phyloP scores from a whole-genome alignment of 176 grass and related monocot species.

The Ensete glaucum region DNA sequence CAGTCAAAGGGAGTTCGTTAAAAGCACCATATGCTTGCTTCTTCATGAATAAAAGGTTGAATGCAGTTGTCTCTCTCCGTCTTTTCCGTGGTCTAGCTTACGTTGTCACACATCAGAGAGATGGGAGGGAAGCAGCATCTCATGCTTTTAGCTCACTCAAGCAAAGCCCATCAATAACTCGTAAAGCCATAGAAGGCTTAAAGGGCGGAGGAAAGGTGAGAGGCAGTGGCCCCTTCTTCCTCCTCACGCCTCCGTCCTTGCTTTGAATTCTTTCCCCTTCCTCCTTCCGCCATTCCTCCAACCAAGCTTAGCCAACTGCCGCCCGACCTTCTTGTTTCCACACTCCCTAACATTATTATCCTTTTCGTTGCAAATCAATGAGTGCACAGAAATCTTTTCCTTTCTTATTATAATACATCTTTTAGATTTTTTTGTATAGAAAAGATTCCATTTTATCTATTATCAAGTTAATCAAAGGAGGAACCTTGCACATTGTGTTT shows the following conservation, averaged over 20 bases:
- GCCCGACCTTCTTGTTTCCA: no score
- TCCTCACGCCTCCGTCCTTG: neutral
- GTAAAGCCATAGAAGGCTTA: neutral
- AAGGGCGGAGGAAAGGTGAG: neutral
- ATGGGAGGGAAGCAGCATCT: slow-evolving; percentile 25
- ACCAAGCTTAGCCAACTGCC: neutral
- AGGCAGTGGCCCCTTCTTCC: neutral
- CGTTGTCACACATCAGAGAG: neutral
- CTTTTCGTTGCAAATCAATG: no score
- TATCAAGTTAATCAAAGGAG: no score
- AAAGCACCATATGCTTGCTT: slow-evolving; percentile 20
- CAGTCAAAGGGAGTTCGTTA: neutral
- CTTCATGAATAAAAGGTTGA: slow-evolving; percentile 6
- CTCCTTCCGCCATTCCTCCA: neutral
- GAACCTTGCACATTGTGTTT: no score
- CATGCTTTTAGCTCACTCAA: slow-evolving; percentile 49
- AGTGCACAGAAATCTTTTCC: no score
- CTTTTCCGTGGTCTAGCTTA: neutral
- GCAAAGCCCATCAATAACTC: slow-evolving; percentile 37
- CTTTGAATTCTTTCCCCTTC: neutral
- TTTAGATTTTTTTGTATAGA: no score
- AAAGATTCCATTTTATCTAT: no score
- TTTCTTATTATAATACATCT: no score
- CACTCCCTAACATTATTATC: no score
- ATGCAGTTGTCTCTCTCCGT: slow-evolving; percentile 6